Base-by-base conservation (phyloP, 495 filamentous ascomycete species). In the Neurospora terricola region DNA sequence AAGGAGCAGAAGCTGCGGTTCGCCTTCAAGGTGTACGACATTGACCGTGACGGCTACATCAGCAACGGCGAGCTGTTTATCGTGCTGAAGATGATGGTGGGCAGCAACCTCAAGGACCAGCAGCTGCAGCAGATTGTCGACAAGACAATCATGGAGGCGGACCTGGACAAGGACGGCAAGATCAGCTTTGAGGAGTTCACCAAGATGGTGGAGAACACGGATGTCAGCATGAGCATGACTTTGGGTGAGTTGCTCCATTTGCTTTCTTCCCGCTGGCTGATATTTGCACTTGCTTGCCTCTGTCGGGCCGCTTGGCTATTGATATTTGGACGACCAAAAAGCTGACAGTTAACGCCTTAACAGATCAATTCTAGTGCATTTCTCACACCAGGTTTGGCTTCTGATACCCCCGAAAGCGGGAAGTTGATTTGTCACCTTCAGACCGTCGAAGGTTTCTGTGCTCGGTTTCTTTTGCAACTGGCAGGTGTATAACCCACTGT, bases 31-130 rank as follows among this genome's bases (percentile, higher is more conserved):
- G 96, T 99, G 69, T 99, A 99, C 85, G 96, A 99, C 81, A 98
- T 99, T 76, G 96, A 99, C 84, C 91, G 96, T 38, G 96, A 99
- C 84, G 96, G 96, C 6, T 99, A 93, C 83, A 99, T 99, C 77
- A 96, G 92, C 84, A 99, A 99, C 83, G 96, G 96, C 74, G 96
- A 99, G 85, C 87, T 99, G 59, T 99, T 98, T 82, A 98, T 99
- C 79, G 96, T 99, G 78, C 86, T 99, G 75, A 99, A 99, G 90
- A 99, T 99, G 96, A 99, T 99, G 96, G 96, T 99, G 74, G 96
- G 96, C 66, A 98, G 94, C 84, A 99, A 99, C 84, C 84, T 99
- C 79, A 99, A 99, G 88, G 96, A 99, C 80, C 91, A 97, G 83
- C 96, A 99, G 84, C 84, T 99, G 83, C 96, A 99, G 83, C 96